These are phyloP conservation scores for Bryoerythrophyllum caledonicum DNA, from an alignment of 225 moss, liverwort and hornwort species.

Conservation along the genomic window DNA sequence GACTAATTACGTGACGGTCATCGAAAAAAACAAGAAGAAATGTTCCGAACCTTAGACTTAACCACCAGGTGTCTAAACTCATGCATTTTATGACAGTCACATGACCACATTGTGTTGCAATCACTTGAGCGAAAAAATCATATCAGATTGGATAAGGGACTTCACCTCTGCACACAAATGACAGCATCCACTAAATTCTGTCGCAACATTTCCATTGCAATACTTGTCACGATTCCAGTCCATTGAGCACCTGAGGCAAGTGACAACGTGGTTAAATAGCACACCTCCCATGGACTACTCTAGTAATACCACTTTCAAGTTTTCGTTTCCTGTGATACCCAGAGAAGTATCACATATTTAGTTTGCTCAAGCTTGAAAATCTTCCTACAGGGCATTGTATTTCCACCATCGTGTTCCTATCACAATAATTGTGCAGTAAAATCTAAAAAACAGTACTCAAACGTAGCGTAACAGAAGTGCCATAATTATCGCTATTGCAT, in stretches of 20 bases:
- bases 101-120: background rate
- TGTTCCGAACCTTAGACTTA: background rate
- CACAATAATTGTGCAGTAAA: constrained; percentile 6
- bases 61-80: constrained; percentile 5
- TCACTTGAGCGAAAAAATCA: background rate
- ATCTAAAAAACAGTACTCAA: constrained; percentile 8
- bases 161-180: constrained; percentile 92
- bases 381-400: constrained; percentile 7
- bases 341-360: background rate
- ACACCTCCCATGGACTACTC: background rate
- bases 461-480: background rate
- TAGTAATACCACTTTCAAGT: background rate
- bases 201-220: constrained; percentile 98
- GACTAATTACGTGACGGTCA: background rate
- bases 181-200: constrained; percentile 85
- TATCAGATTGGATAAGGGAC: constrained; percentile 16
- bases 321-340: background rate
- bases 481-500: constrained; percentile 4
- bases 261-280: constrained; percentile 2
- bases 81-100: background rate
- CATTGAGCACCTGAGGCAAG: constrained; percentile 88
- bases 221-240: constrained; percentile 96
- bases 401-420: constrained; percentile 14
- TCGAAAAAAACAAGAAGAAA: background rate
- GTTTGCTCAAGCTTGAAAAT: background rate